Evolutionary conservation across 2,329 filamentous ascomycete species (phyloP), one percentile per base, ranked within the genome.

Genomic region (Hypoxylon sp.): DNA sequence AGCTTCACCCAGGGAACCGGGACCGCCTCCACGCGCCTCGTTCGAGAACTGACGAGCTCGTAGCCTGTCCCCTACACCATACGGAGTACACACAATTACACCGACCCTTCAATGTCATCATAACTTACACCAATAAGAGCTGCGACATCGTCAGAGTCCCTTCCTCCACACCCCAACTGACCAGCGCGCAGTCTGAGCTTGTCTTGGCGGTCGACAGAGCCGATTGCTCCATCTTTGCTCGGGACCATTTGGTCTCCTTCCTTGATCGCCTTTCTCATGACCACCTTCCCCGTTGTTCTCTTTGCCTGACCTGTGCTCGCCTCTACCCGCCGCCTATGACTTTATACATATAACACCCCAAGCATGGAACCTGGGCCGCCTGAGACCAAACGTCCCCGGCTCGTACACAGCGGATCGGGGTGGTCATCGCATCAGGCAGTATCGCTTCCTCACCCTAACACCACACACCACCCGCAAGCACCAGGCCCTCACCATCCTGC

Each of bases 341-440:
- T 74, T 73, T 74, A 71, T 67, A 68, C 73, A 76, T 75, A 78
- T 82, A 82, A 83, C 82, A 79, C 76, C 75, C 75, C 78, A 79
- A 86, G 80, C 83, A 89, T 89, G 87, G 87, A 89, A 81, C 81
- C 81, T 82, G 85, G 82, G 79, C 84, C 79, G 80, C 86, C 86
- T 76, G 86, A 89, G 75, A 80, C 79, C 76, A 89, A 89, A 82
- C 86, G 87, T 77, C 85, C 84, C 78, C 86, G 87, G 80, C 81
- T 89, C 25, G 57, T 57, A 73, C 80, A 79, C 73, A 79, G 79
- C 75, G 78, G 76, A 79, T 78, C 82, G 77, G 84, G 84, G 77
- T 82, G 82, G 82, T 77, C 80, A 78, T 79, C 80, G 72, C 82
- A 81, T 79, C 79, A 82, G 80, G 77, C 79, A 71, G 79, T 82